Percentiles rank a stretch among this genome's conserved stretches.
Conservation (phyloP, 148 eudicot species). For the Fagopyrum esculentum region DNA sequence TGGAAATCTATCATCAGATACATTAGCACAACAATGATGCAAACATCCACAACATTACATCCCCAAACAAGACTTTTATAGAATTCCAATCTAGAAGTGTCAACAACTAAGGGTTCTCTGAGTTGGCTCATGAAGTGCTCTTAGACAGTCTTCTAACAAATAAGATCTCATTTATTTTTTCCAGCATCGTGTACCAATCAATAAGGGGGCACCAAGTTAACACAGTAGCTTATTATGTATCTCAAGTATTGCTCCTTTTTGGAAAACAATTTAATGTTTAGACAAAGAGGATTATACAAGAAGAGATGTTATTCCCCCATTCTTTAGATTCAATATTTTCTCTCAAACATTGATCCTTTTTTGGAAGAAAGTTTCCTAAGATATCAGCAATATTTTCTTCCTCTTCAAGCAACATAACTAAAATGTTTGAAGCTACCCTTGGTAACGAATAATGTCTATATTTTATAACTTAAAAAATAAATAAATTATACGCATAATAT, state of each 20-base stretch:
- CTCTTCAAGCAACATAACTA: neutral
- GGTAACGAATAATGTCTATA: neutral
- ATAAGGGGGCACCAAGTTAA: too few relatives aligned
- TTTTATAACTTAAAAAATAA: neutral
- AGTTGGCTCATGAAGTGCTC: neutral
- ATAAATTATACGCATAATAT: neutral
- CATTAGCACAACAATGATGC: neutral
- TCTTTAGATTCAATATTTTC: neutral
- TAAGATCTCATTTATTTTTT: neutral
- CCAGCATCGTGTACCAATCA: too few relatives aligned
- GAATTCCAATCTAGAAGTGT: neutral
- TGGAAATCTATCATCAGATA: conserved; percentile 1
- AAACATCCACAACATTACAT: neutral
- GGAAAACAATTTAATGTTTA: neutral
- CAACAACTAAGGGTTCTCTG: neutral
- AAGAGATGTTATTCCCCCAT: neutral
- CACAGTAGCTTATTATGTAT: too few relatives aligned
- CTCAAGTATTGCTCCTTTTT: too few relatives aligned
- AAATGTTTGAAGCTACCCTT: neutral
- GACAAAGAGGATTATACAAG: neutral
- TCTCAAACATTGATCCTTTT: neutral
- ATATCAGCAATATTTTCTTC: neutral
- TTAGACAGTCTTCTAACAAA: neutral
- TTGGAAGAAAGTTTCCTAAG: neutral
- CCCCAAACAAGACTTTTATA: neutral